Conservation (phyloP, 169 alveolate species). For the Pseudocohnilembus persalinus region DNA sequence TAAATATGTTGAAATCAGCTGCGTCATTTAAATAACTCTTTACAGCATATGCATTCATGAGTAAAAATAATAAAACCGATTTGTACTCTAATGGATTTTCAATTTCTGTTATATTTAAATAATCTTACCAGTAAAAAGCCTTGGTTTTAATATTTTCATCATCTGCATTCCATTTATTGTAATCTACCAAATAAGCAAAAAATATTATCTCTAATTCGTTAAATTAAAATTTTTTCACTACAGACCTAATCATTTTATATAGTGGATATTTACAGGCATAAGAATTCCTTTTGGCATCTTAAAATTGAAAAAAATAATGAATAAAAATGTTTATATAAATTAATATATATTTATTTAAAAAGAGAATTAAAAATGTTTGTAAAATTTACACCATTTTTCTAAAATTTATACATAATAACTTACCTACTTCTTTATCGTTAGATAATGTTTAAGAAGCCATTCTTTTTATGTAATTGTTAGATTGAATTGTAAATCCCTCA, state of each 20-base stretch:
- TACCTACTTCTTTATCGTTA: too few relatives aligned
- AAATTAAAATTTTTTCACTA: conserved; percentile 18
- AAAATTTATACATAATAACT: too few relatives aligned
- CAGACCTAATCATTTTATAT: conserved; percentile 14
- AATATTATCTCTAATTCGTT: conserved; percentile 24
- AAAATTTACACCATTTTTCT: too few relatives aligned
- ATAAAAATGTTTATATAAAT: too few relatives aligned
- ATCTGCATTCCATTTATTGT: conserved; percentile 18
- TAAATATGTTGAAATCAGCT: background rate
- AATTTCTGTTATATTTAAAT: conserved; percentile 22
- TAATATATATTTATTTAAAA: too few relatives aligned
- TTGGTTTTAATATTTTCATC: background rate
- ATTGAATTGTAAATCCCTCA: background rate
- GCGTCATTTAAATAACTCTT: conserved; percentile 17
- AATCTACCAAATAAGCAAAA: conserved; percentile 19
- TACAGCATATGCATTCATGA: conserved; percentile 18
- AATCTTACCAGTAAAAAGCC: conserved; percentile 19
- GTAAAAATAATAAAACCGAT: conserved; percentile 4
- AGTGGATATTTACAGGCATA: conserved; percentile 22
- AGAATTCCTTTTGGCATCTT: background rate
- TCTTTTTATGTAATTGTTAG: background rate
- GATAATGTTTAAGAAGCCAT: background rate
- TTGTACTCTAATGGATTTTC: conserved; percentile 14
- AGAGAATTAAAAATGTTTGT: too few relatives aligned
- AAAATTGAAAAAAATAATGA: too few relatives aligned